Base-by-base conservation (phyloP, 2,329 filamentous ascomycete genomes). In the Uncinocarpus reesii region DNA sequence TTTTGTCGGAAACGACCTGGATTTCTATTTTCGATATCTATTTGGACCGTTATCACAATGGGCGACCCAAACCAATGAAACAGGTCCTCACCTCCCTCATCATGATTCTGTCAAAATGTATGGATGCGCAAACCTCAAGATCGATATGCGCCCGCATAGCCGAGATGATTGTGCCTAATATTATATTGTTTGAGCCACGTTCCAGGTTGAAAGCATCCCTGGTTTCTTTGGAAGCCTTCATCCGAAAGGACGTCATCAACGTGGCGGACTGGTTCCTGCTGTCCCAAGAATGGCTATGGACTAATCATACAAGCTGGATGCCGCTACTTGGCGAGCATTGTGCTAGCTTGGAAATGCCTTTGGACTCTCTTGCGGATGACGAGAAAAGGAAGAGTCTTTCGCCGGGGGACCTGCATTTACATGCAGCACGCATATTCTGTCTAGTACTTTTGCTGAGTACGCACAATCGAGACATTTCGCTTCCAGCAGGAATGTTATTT, bases 1-100 rank as follows among this genome's bases (percentile, higher is more conserved):
- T 57, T 21, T 53, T 61, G 2, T 66, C 63, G 2, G 42, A 60
- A 5, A 55, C 60, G 13, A 62, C 57, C 23, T 73, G 70, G 70
- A 52, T 64, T 16, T 56, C 62, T 18, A 57, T 67, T 13, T 70
- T 71, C 44, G 60, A 67, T 16, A 56, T 65, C 23, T 68, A 62
- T 37, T 56, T 71, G 44, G 59, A 58, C 48, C 63, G 64, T 26
- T 71, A 65, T 53, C 65, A 69, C 50, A 65, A 68, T 53, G 60
- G 63, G 6, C 69, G 67, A 43, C 62, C 65, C 18, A 72, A 70
- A 56, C 64, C 69, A 18, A 62, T 72, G 57, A 68, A 67, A 53
- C 67, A 71, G 50, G 60, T 73, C 1, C 51, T 73, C 42, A 57
- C 61, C 44, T 65, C 66, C n/a, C 49, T 72, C 48, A 58, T 59